Evolutionary conservation across 2,329 filamentous ascomycete genomes (phyloP).

Genomic region (Colletotrichum theobromicola): DNA sequence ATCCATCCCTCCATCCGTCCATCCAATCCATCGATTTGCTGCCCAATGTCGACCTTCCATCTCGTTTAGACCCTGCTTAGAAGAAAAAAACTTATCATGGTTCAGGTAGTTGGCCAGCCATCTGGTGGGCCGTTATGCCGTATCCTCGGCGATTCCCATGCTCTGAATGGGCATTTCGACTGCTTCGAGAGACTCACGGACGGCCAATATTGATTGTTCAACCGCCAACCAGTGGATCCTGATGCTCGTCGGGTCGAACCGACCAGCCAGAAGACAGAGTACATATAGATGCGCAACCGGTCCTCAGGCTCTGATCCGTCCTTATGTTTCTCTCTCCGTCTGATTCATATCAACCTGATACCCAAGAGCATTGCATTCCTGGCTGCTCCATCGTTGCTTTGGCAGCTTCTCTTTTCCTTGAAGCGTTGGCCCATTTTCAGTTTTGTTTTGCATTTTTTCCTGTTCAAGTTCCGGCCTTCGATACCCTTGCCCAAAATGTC

Average conservation of each 20-base stretch:
- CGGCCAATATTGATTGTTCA: neutral
- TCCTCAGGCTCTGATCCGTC: neutral
- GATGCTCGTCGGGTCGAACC: neutral
- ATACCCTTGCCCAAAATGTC: constrained; percentile 17
- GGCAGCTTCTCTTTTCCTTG: neutral
- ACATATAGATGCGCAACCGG: constrained; percentile 13
- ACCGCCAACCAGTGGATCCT: neutral
- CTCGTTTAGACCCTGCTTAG: neutral
- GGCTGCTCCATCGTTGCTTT: neutral
- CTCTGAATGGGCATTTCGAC: neutral
- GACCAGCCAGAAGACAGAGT: neutral
- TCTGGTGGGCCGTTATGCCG: constrained; percentile 14
- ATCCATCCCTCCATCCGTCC: neutral
- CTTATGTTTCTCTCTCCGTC: neutral
- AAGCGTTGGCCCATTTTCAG: neutral
- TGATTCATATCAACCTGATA: neutral
- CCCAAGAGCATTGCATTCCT: neutral
- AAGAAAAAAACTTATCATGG: neutral
- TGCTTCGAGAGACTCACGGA: neutral
- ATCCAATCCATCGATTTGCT: neutral
- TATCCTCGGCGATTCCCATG: constrained; percentile 11
- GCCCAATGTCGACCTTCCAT: constrained; percentile 8
- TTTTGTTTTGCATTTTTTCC: neutral
- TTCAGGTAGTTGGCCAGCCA: constrained; percentile 15
- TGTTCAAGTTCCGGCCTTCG: constrained; percentile 11